Evolutionary conservation across 169 alveolate genomes (phyloP).

Genomic region (Toxoplasma gondii): DNA sequence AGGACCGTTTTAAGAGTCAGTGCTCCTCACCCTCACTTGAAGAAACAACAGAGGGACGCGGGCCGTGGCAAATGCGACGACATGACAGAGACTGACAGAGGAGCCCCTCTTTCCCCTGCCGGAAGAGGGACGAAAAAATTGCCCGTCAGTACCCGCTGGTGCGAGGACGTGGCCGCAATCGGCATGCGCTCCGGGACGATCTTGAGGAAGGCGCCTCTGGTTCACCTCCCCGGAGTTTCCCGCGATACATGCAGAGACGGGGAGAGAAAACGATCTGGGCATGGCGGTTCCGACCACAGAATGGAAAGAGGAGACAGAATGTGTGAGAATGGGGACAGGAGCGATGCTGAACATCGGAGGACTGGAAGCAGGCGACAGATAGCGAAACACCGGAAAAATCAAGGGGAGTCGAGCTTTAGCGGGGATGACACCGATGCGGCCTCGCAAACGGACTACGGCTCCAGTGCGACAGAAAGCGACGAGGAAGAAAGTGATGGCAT

Average conservation of each 20-base stretch:
- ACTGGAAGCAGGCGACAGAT: too few species aligned
- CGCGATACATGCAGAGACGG: not conserved
- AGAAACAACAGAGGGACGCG: not conserved
- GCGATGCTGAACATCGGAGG: not conserved
- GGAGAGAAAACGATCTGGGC: not conserved
- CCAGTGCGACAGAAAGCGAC: not conserved
- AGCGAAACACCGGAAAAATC: too few species aligned
- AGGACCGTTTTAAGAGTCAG: slow-evolving; percentile 12
- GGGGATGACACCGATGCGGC: not conserved
- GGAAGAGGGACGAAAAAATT: not conserved
- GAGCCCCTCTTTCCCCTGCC: not conserved
- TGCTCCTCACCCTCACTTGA: slow-evolving; percentile 33
- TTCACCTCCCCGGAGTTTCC: not conserved
- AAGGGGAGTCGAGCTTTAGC: not conserved
- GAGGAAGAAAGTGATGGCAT: not conserved
- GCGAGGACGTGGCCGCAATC: slow-evolving; percentile 17
- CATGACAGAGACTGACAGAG: not conserved
- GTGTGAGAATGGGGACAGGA: not conserved
- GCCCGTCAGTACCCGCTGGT: slow-evolving; percentile 18
- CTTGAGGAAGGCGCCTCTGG: slow-evolving; percentile 18
- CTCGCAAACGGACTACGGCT: not conserved
- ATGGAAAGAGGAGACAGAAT: not conserved
- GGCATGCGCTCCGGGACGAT: not conserved
- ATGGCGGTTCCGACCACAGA: not conserved
- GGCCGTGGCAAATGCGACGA: not conserved